Base-by-base conservation (phyloP, 2,329 filamentous ascomycete genomes). In the Sporothrix euskadiensis region DNA sequence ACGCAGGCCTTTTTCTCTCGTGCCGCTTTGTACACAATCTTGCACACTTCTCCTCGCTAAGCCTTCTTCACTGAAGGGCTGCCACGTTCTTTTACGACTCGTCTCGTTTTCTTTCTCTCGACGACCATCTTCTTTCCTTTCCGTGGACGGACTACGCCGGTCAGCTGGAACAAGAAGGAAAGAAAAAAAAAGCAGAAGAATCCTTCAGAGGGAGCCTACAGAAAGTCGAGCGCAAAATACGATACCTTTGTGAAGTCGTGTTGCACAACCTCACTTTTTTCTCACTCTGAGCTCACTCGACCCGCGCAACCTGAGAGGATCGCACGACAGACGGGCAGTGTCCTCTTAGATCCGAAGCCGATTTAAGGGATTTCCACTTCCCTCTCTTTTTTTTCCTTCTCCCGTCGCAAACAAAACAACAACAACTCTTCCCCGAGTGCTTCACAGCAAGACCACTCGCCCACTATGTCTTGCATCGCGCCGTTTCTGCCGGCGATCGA, bases 401-500 rank as follows among this genome's bases (percentile, higher is more conserved):
- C 26, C 22, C 26, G 6, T 9, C 44, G 68, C n/a, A 57, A 57
- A 57, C 49, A 41, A 61, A 44, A 61, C 61, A 69, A 41, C 59
- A 32, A 41, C 2, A 16, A 6, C 9, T 26, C 22, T 9, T 6
- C 54, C 49, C 30, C 14, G 26, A 49, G 26, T n/a, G 44, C 47
- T 19, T 69, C 47, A 14, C 47, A 22, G 47, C 66, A 41, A 56
- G 66, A 35, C 52, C 39, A 10, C 22, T 35, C 12, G 14, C 54
- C 57, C 70, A 57, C 35, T 56, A 73, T 75, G 74, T 71, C 73
- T 57, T 73, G 75, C 69, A 39, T 74, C 10, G 59, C 71, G 61
- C 75, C 74, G 14, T 75, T 74, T 41, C 26, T 76, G 59, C 41
- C 66, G 41, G 65, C 71, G 54, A 63, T 26, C 47, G 73, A 75